Evolutionary conservation across 2,329 filamentous ascomycete species (phyloP).

Genomic region (Orbilia oligospora): DNA sequence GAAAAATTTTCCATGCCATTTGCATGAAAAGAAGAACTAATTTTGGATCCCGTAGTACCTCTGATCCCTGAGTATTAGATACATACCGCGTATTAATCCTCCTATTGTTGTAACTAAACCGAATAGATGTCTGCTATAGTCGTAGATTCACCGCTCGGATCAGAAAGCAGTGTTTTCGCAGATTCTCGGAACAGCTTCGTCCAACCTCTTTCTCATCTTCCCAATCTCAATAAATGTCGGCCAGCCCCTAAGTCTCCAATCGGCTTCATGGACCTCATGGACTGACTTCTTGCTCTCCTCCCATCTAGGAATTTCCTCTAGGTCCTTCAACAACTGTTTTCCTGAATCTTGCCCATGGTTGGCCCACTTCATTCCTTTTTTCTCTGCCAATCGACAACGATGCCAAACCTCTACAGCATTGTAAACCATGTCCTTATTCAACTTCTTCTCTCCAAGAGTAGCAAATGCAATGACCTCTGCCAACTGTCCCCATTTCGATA

Average conservation of each 20-base stretch:
- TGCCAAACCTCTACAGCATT: slow-evolving; percentile 36
- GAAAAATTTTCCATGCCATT: too few relatives aligned
- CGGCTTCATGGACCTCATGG: slow-evolving; percentile 37
- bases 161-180: slow-evolving; percentile 39
- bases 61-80: too few relatives aligned
- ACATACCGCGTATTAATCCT: too few relatives aligned
- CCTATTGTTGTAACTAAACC: not conserved
- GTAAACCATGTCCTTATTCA: slow-evolving; percentile 35
- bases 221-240: slow-evolving; percentile 44
- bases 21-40: too few relatives aligned
- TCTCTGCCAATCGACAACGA: slow-evolving; percentile 12
- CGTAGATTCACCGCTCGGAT: not conserved
- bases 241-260: slow-evolving; percentile 48
- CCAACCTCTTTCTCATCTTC: slow-evolving; percentile 38
- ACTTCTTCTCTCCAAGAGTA: slow-evolving; percentile 33
- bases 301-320: slow-evolving; percentile 32
- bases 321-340: slow-evolving; percentile 28
- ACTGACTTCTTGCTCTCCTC: slow-evolving; percentile 35
- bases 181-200: slow-evolving; percentile 41
- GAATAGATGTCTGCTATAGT: not conserved
- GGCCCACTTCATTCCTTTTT: slow-evolving; percentile 40
- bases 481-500: slow-evolving; percentile 32
- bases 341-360: slow-evolving; percentile 8
- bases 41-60: too few relatives aligned
- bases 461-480: slow-evolving; percentile 41